Evolutionary conservation across 2,329 filamentous ascomycete genomes (phyloP).

Genomic region (Pseudogymnoascus sp.): DNA sequence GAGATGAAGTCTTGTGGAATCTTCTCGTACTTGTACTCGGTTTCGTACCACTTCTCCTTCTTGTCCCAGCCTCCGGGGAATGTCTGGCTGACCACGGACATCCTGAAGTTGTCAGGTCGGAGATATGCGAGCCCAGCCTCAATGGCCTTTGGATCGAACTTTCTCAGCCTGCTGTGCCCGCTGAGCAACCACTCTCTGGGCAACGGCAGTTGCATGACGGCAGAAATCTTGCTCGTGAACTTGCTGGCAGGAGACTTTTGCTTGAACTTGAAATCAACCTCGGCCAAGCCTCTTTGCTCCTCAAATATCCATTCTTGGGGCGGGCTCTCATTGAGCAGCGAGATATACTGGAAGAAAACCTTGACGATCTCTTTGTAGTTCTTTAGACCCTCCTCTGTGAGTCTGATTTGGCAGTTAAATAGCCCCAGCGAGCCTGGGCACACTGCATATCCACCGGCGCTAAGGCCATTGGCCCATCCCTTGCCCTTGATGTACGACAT

Average conservation of each 20-base stretch:
- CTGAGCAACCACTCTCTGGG: slow-evolving; percentile 84
- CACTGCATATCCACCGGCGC: slow-evolving; percentile 53
- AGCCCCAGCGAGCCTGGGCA: slow-evolving; percentile 57
- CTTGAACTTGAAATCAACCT: slow-evolving; percentile 91
- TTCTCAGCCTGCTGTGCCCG: slow-evolving; percentile 64
- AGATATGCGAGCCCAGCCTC: slow-evolving; percentile 64
- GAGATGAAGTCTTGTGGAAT: slow-evolving; percentile 68
- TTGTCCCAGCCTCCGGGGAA: slow-evolving; percentile 77
- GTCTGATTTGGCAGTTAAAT: slow-evolving; percentile 55
- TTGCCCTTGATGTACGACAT: slow-evolving; percentile 64
- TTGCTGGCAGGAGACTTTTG: slow-evolving; percentile 85
- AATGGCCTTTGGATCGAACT: slow-evolving; percentile 74
- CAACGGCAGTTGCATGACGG: slow-evolving; percentile 84
- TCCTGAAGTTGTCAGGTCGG: slow-evolving; percentile 79
- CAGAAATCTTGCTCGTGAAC: slow-evolving; percentile 78
- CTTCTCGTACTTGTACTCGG: slow-evolving; percentile 77
- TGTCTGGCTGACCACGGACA: slow-evolving; percentile 74
- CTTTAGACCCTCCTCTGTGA: slow-evolving; percentile 54
- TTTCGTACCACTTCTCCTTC: slow-evolving; percentile 97
- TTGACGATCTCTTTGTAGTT: slow-evolving; percentile 59
- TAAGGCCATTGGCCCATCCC: slow-evolving; percentile 62
- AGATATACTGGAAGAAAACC: slow-evolving; percentile 71
- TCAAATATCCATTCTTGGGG: slow-evolving; percentile 92
- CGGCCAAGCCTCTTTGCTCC: slow-evolving; percentile 81
- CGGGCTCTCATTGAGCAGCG: slow-evolving; percentile 69